Evolutionary conservation across 148 eudicot species (phyloP), one percentile per base, ranked within the genome.

Genomic region (Heliosperma pusillum): DNA sequence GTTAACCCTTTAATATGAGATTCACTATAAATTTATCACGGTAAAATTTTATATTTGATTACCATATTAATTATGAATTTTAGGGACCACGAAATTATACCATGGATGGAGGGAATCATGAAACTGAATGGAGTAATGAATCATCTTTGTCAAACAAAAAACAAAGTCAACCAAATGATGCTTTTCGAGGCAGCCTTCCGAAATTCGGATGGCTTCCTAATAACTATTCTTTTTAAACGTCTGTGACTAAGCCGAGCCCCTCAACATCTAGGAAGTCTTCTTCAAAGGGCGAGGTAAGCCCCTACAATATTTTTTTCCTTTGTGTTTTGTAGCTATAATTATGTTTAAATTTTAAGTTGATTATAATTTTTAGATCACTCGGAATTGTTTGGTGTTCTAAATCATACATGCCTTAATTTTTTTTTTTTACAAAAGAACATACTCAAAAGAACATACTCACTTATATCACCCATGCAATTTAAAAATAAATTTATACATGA

Each of bases 201-300:
- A 80, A 76, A 72, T 71, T 71, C 4, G 83, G 69, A 66, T 44
- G 73, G 79, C 19, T 76, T 66, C 68, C 77, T 63, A 74, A 66
- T 65, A 74, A 76, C 76, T 60, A 76, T 40, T 62, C 84, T 59
- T 29, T 36, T n/a, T 83, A 86, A 19, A 24, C 79, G 42, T n/a
- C 59, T 6, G 20, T 62, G 27, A 71, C 82, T 74, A 88, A 58
- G 78, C 59, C 77, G 36, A 33, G 22, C 75, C 20, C 82, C 50
- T 72, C 79, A 60, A 25, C 60, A 65, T 80, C 80, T 19, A 86
- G 74, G 79, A 90, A 84, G 81, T 80, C 77, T 15, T 47, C 81
- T 52, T 40, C 66, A 76, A 83, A 85, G 80, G 85, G 82, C 70
- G 98, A 91, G 98, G 98, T 88, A 83, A 44, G 82, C 69, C 7